Percentiles rank a stretch among this genome's conserved stretches.
phyloP scores from a whole-genome alignment of 2,329 filamentous ascomycete genomes.

The Hypoxylon sp. region DNA sequence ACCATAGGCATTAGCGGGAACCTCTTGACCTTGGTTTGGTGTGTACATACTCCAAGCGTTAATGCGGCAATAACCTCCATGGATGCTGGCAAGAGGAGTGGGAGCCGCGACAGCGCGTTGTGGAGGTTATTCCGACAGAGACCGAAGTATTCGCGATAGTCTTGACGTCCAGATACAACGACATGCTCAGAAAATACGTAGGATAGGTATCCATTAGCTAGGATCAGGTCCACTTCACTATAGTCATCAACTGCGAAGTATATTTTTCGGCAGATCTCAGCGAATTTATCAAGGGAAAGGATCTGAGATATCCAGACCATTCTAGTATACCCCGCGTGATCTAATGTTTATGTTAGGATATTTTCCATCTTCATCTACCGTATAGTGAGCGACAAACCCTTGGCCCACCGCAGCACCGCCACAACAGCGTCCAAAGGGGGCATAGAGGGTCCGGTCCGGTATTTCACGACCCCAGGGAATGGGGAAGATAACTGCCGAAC shows the following conservation, averaged over 20 bases:
- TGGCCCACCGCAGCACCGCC: constrained; percentile 54
- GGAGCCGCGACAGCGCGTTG: constrained; percentile 48
- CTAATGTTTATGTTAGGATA: constrained; percentile 39
- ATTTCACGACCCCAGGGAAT: constrained; percentile 20
- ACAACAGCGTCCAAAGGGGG: constrained; percentile 53
- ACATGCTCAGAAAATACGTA: constrained; percentile 57
- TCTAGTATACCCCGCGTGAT: constrained; percentile 47
- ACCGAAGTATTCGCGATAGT: constrained; percentile 47
- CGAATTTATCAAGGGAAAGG: constrained; percentile 54
- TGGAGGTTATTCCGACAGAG: constrained; percentile 53
- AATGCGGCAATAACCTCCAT: constrained; percentile 56
- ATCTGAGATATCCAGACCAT: constrained; percentile 55
- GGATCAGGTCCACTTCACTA: constrained; percentile 54
- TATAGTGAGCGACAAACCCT: constrained; percentile 47
- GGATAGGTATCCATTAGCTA: constrained; percentile 57
- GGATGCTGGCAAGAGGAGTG: constrained; percentile 54
- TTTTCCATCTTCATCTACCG: background rate
- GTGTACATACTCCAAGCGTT: constrained; percentile 52
- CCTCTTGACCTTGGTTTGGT: no score
- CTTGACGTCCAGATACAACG: constrained; percentile 43
- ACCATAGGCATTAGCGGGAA: background rate
- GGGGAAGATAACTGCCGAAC: constrained; percentile 18
- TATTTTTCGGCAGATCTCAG: constrained; percentile 54
- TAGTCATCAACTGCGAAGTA: constrained; percentile 57
- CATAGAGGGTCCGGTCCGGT: constrained; percentile 39